Evolutionary conservation across 192 early-diverging fungal species (phyloP).

Genomic region (Podila epigama): DNA sequence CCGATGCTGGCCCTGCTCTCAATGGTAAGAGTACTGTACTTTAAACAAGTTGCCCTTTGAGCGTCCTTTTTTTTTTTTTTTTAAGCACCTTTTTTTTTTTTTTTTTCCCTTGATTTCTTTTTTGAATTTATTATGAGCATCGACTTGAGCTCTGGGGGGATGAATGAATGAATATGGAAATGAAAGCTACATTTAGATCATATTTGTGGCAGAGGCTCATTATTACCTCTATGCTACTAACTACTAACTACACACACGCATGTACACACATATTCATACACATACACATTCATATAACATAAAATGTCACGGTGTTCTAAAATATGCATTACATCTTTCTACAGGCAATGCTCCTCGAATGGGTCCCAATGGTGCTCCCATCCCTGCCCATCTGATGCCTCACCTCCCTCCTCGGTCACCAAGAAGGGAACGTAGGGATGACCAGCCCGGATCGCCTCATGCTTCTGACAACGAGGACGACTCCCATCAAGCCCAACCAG

Average conservation of each 20-base stretch:
- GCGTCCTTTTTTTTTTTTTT: conserved; percentile 1
- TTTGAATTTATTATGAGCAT: no score
- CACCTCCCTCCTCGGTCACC: conserved; percentile 39
- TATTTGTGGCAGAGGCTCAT: no score
- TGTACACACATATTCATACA: no score
- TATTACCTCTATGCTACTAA: no score
- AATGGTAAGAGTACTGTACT: background rate
- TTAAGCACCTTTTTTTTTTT: background rate
- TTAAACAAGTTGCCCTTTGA: background rate
- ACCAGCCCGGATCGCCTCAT: conserved; percentile 16
- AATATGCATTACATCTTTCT: no score
- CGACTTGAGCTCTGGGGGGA: no score
- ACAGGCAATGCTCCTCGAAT: background rate
- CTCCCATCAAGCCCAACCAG: background rate
- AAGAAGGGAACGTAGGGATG: conserved; percentile 38
- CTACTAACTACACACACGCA: no score
- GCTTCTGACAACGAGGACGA: conserved; percentile 44
- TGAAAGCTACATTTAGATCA: no score
- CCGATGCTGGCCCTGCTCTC: background rate
- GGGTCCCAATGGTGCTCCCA: background rate
- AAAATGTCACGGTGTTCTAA: no score
- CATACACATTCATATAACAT: background rate
- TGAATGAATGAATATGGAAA: no score
- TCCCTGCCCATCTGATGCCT: conserved; percentile 7
- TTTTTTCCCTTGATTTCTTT: background rate